Base-by-base conservation (phyloP, 2,329 filamentous ascomycete species). In the Colletotrichum lini region DNA sequence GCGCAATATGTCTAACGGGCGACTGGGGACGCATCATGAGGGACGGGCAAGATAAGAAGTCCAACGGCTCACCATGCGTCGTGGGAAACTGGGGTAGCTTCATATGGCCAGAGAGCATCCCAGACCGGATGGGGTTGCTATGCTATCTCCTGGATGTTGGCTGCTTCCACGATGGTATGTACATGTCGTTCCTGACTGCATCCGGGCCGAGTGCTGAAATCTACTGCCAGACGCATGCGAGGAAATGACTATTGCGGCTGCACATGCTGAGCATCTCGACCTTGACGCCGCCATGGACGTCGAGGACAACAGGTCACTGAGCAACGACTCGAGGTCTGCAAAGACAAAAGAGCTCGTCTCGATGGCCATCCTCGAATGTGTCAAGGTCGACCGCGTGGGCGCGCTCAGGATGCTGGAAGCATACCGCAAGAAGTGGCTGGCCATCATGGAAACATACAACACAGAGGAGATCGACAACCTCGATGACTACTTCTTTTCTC, bases 1-100 rank as follows among this genome's bases (percentile, higher is more conserved):
- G 52, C 2, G 52, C 52, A 8, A 54, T 54, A 18, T 54, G 52
- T n/a, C 52, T 54, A 0, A 54, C 52, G 7, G 52, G 52, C 15
- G 52, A 54, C 12, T 54, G 52, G 52, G 52, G 52, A 13, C 52
- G 52, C 15, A 54, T 54, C 52, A 54, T 54, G 52, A 54, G n/a
- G 18, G 52, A 54, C 7, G 52, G 52, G 13, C 52, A 54, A 38
- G 52, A 54, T 26, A 54, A 54, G 52, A 54, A 54, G 30, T 54
- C 52, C 7, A 54, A 54, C 26, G 52, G 52, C 10, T 54, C 52
- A 4, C 52, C 52, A 1, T 54, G 52, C n/a, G 15, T 38, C 18
- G 52, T 54, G 7, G 52, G 52, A 4, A 54, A 54, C 52, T 54
- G 52, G 52, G 52, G 52, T 18, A 54, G 52, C 12, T 54, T 54